These are phyloP conservation scores for Asterella californica DNA, from an alignment of 225 moss, liverwort and hornwort genomes.

Conservation along the genomic window DNA sequence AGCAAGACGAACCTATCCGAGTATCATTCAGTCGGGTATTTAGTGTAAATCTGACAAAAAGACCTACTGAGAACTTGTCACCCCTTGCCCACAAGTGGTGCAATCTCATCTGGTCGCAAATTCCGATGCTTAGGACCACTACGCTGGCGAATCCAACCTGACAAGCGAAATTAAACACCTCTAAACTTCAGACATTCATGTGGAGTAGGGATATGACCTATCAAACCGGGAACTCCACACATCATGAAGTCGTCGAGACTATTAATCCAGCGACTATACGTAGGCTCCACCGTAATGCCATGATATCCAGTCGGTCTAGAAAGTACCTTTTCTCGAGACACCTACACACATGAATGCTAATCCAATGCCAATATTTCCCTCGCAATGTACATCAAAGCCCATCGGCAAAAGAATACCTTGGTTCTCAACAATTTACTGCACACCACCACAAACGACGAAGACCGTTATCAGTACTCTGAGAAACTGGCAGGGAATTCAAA, in stretches of 20 bases:
- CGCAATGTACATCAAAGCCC: neutral
- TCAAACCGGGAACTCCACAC: neutral
- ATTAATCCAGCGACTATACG: neutral
- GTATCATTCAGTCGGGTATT: no score
- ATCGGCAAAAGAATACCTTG: neutral
- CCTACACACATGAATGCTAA: neutral
- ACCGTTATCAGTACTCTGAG: neutral
- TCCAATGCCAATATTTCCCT: neutral
- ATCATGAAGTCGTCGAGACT: neutral
- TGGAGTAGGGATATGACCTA: neutral
- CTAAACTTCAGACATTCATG: neutral
- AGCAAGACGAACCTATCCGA: neutral
- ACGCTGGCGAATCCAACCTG: neutral
- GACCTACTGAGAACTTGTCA: neutral
- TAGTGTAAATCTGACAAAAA: no score
- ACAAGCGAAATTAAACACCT: neutral
- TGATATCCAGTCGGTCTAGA: neutral
- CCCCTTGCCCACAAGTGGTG: neutral
- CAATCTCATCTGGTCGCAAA: neutral
- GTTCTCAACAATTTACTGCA: conserved; percentile 10
- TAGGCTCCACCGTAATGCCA: neutral
- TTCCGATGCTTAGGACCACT: neutral
- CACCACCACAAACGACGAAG: neutral
- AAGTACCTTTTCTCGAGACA: neutral
- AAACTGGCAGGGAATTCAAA: neutral